Percentiles rank a stretch among this genome's conserved stretches.
phyloP scores from a whole-genome alignment of 495 filamentous ascomycete species.

The Penicillium cinerascens region DNA sequence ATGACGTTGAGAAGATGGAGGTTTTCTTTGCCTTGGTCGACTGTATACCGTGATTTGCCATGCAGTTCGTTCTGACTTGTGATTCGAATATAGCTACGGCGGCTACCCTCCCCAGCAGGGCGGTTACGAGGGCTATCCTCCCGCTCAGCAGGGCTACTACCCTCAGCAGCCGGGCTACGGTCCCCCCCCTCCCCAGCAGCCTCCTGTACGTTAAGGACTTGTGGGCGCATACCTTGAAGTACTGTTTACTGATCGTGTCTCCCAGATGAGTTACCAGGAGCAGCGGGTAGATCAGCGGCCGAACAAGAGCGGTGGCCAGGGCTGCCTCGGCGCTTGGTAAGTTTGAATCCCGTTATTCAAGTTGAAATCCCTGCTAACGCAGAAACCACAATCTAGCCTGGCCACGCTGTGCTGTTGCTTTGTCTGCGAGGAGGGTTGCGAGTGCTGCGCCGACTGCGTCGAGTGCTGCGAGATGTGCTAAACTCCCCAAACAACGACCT shows the following conservation, averaged over 20 bases:
- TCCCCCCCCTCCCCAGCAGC: conserved; percentile 27
- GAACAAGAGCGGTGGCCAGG: conserved; percentile 50
- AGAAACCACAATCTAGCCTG: conserved; percentile 39
- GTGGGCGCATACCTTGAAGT: no score
- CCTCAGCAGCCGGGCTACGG: conserved; percentile 13
- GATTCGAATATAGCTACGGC: conserved; percentile 6
- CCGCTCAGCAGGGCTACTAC: conserved; percentile 13
- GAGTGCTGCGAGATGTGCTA: conserved; percentile 61
- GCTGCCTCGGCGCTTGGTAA: conserved; percentile 62
- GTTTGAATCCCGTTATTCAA: conserved; percentile 6
- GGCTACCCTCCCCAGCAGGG: conserved; percentile 1
- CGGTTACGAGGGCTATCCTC: neutral
- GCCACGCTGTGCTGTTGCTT: conserved; percentile 74
- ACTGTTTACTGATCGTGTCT: no score
- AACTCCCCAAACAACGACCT: conserved; percentile 11
- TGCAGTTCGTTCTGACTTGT: neutral
- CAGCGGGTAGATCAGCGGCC: no score
- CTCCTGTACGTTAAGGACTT: no score
- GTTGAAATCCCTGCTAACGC: conserved; percentile 9
- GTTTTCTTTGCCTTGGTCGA: no score
- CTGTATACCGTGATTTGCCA: neutral
- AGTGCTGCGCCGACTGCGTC: conserved; percentile 69
- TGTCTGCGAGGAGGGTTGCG: conserved; percentile 73
- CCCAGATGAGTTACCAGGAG: conserved; percentile 12
- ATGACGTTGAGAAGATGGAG: no score